Evolutionary conservation across 2,329 filamentous ascomycete genomes (phyloP).

Genomic region (Clathrospora elynae): DNA sequence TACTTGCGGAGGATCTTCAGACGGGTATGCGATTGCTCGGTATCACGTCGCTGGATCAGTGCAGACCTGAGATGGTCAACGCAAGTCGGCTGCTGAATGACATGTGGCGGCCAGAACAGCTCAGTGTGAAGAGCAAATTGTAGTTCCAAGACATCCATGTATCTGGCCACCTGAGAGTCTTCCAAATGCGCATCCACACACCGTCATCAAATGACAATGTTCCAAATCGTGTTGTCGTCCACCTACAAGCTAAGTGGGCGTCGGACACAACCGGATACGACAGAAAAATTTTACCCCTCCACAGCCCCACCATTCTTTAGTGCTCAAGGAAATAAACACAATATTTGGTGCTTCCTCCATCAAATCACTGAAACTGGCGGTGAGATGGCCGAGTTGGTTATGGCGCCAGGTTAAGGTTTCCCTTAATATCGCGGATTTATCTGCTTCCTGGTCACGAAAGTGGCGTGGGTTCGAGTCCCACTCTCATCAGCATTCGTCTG

Average conservation of each 20-base stretch:
- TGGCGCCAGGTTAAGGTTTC: constrained; percentile 43
- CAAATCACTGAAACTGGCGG: constrained; percentile 17
- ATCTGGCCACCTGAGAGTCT: neutral
- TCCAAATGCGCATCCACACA: neutral
- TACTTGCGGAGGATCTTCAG: constrained; percentile 63
- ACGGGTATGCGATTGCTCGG: constrained; percentile 71
- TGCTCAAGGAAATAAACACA: neutral
- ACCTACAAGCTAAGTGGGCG: too few relatives aligned
- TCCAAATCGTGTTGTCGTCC: too few relatives aligned
- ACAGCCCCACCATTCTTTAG: neutral
- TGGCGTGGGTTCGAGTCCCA: constrained; percentile 47
- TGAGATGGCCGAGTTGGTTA: constrained; percentile 44
- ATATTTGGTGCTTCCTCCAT: too few relatives aligned
- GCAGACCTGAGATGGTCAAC: constrained; percentile 66
- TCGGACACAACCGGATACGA: too few relatives aligned
- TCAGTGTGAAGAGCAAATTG: constrained; percentile 31
- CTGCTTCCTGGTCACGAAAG: constrained; percentile 43
- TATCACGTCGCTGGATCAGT: constrained; percentile 64
- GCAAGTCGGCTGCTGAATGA: constrained; percentile 41
- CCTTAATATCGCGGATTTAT: too few relatives aligned
- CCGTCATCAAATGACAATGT: neutral
- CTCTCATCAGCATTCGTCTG: too few relatives aligned
- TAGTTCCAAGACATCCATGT: constrained; percentile 12
- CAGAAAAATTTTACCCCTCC: neutral
- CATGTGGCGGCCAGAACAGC: constrained; percentile 41